Conservation (phyloP, 306 rosid species). For the Prunus fruticosa region DNA sequence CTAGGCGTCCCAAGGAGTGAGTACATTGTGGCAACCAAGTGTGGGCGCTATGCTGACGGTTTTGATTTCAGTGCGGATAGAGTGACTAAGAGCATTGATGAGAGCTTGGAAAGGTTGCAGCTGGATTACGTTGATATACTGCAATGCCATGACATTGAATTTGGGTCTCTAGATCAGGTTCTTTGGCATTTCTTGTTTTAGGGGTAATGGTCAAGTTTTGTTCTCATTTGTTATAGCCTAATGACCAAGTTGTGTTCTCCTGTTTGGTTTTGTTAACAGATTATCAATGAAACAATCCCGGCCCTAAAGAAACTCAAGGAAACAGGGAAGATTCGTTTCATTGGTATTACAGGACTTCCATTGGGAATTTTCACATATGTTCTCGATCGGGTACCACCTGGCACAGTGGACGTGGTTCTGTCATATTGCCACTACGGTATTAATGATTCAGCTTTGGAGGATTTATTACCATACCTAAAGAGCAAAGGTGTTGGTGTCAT, state of each 20-base stretch:
- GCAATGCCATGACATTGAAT: conserved; percentile 95
- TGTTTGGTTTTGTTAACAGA: conserved; percentile 39
- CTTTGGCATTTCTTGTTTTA: not conserved
- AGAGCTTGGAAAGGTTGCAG: conserved; percentile 89
- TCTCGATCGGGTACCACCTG: conserved; percentile 79
- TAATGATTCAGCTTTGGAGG: conserved; percentile 78
- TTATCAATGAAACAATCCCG: conserved; percentile 85
- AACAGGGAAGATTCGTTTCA: conserved; percentile 75
- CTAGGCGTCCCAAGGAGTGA: conserved; percentile 64
- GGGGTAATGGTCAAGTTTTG: not conserved
- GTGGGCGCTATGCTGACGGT: conserved; percentile 80
- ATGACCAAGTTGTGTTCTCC: not conserved
- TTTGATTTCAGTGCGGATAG: conserved; percentile 89
- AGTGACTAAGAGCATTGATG: conserved; percentile 77
- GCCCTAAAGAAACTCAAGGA: conserved; percentile 76
- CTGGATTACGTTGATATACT: conserved; percentile 85
- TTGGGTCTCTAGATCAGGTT: conserved; percentile 82
- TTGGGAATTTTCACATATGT: conserved; percentile 67
- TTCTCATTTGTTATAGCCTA: not conserved
- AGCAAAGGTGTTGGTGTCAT: conserved; percentile 83
- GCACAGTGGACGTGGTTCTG: conserved; percentile 71
- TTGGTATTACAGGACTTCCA: conserved; percentile 93
- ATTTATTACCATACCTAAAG: conserved; percentile 73
- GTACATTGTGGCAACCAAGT: conserved; percentile 81
- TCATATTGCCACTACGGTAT: conserved; percentile 81